Evolutionary conservation across 495 filamentous ascomycete species (phyloP).

Genomic region (Acidiella bohemica): DNA sequence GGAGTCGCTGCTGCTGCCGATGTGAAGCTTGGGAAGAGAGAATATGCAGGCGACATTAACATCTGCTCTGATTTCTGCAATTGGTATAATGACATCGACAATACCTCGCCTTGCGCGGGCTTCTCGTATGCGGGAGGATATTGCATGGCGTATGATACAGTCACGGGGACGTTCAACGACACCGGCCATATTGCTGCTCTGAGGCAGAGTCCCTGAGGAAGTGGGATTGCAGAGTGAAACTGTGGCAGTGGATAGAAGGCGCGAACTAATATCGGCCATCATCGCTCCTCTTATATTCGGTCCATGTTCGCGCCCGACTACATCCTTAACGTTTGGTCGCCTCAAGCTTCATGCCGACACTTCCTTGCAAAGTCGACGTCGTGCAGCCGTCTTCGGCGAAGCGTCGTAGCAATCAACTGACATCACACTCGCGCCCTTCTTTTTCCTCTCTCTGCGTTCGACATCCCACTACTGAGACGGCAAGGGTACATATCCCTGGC

Average conservation of each 20-base stretch:
- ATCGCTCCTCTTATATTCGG: too few relatives aligned
- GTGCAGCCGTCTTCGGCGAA: too few relatives aligned
- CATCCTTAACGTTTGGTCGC: too few relatives aligned
- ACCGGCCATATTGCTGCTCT: conserved; percentile 3
- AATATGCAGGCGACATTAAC: conserved; percentile 5
- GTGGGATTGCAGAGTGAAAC: background rate
- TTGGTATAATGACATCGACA: conserved; percentile 2
- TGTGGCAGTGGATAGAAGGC: background rate
- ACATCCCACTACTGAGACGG: too few relatives aligned
- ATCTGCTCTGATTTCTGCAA: conserved; percentile 8
- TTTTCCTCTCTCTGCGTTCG: too few relatives aligned
- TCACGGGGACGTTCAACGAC: conserved; percentile 8
- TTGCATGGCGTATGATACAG: conserved; percentile 8
- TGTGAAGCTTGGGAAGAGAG: conserved; percentile 1
- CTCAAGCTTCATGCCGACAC: too few relatives aligned
- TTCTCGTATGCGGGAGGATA: conserved; percentile 1
- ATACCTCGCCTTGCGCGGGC: conserved; percentile 1
- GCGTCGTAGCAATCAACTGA: too few relatives aligned
- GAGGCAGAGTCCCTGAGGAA: background rate
- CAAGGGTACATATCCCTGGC: too few relatives aligned
- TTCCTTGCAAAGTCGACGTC: too few relatives aligned
- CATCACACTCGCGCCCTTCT: too few relatives aligned
- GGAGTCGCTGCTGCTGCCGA: background rate
- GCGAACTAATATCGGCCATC: too few relatives aligned
- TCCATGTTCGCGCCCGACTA: too few relatives aligned